Conservation (phyloP, 2,329 filamentous ascomycete genomes). For the Arthrobotrys megalospora region DNA sequence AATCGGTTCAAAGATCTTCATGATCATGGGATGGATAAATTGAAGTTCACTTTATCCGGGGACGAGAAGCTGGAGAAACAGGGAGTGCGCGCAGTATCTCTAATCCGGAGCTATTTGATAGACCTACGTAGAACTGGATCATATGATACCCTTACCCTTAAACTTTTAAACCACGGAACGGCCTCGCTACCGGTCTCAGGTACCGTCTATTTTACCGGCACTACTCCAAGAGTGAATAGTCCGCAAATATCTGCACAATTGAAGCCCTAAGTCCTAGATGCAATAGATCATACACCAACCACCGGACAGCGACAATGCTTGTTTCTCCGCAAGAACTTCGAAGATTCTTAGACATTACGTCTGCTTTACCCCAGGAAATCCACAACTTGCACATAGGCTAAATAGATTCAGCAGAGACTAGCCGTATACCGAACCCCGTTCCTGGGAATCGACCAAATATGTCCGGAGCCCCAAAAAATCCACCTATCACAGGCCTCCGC, state of each 20-base stretch:
- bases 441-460: slow-evolving; percentile 35
- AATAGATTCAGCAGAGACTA: slow-evolving; percentile 23
- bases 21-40: slow-evolving; percentile 57
- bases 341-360: slow-evolving; percentile 49
- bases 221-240: slow-evolving; percentile 16
- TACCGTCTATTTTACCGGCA: slow-evolving; percentile 48
- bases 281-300: slow-evolving; percentile 20
- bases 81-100: slow-evolving; percentile 17
- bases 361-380: slow-evolving; percentile 49
- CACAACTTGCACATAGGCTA: slow-evolving; percentile 35
- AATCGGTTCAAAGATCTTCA: slow-evolving; percentile 38
- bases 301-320: slow-evolving; percentile 1
- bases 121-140: not conserved
- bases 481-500: slow-evolving; percentile 53
- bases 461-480: slow-evolving; percentile 55
- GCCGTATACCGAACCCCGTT: slow-evolving; percentile 40
- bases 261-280: not conserved
- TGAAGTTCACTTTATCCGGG: slow-evolving; percentile 39
- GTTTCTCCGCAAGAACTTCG: slow-evolving; percentile 48
- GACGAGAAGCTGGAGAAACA: slow-evolving; percentile 48
- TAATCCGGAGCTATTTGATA: slow-evolving; percentile 1
- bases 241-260: not conserved
- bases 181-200: slow-evolving; percentile 39
- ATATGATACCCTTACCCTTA: not conserved
- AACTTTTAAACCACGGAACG: slow-evolving; percentile 32